These are phyloP conservation scores for Cardamine chenopodiifolia DNA, from an alignment of 345 rosid species.

Conservation along the genomic window DNA sequence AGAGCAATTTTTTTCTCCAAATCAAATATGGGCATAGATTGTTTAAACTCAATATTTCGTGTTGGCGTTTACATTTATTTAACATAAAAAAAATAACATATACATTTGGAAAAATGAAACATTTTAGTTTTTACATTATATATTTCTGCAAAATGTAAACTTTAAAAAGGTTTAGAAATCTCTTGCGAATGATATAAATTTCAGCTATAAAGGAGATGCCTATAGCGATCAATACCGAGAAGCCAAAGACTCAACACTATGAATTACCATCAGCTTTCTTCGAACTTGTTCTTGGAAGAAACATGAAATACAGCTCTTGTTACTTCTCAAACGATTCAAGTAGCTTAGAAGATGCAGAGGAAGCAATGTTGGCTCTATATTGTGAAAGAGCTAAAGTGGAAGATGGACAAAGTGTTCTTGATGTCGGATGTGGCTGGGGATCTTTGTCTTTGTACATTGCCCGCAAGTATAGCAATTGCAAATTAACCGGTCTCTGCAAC, in stretches of 20 bases:
- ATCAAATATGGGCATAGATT: background rate
- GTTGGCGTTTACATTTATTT: background rate
- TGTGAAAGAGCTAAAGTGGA: slow-evolving; percentile 67
- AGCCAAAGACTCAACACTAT: slow-evolving; percentile 74
- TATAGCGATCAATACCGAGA: slow-evolving; percentile 67
- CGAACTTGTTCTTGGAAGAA: slow-evolving; percentile 74
- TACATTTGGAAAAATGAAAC: background rate
- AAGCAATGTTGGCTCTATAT: slow-evolving; percentile 70
- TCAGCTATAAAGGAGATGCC: slow-evolving; percentile 79
- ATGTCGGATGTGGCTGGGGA: slow-evolving; percentile 95
- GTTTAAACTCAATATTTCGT: background rate
- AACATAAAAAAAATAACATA: background rate
- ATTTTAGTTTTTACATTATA: background rate
- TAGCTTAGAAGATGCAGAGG: slow-evolving; percentile 81
- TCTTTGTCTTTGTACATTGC: slow-evolving; percentile 78
- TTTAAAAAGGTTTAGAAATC: no score
- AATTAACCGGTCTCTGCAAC: slow-evolving; percentile 79
- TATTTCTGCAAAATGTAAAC: background rate
- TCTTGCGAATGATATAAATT: background rate
- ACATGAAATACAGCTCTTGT: slow-evolving; percentile 86
- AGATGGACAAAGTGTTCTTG: slow-evolving; percentile 81
- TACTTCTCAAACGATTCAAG: slow-evolving; percentile 59
- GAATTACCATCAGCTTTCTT: slow-evolving; percentile 89
- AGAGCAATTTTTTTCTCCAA: background rate
- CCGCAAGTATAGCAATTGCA: slow-evolving; percentile 65